Evolutionary conservation across 305 asterid genomes (phyloP).

Genomic region (Fraxinus nigra): DNA sequence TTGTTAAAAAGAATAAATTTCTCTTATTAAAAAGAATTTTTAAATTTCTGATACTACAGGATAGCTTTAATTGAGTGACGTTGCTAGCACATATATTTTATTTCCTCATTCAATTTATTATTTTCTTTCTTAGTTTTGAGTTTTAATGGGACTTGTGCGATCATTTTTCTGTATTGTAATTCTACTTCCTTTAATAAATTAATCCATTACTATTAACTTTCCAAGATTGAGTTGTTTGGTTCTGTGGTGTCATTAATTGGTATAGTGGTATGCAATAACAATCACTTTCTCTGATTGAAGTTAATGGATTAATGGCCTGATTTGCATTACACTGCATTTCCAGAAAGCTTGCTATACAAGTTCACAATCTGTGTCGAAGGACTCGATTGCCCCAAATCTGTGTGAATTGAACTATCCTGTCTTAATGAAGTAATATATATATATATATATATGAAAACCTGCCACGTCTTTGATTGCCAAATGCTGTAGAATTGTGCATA

Average conservation of each 20-base stretch:
- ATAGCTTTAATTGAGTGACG: constrained; percentile 4
- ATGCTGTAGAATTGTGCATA: not conserved
- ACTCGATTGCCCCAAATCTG: constrained; percentile 67
- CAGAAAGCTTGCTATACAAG: constrained; percentile 89
- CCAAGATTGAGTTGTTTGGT: not conserved
- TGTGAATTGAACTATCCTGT: constrained; percentile 50
- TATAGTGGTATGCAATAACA: constrained; percentile 2
- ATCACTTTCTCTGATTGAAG: not conserved
- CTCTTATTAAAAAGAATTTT: not conserved
- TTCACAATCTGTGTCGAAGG: constrained; percentile 65
- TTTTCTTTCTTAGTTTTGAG: not conserved
- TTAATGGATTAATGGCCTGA: constrained; percentile 7
- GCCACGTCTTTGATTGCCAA: not conserved
- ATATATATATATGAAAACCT: not conserved
- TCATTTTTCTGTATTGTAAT: constrained; percentile 2
- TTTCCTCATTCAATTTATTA: not conserved
- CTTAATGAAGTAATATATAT: not conserved
- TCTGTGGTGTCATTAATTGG: constrained; percentile 8
- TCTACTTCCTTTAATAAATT: not conserved
- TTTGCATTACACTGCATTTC: constrained; percentile 34
- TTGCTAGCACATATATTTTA: not conserved
- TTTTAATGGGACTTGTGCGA: not conserved
- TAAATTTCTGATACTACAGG: not conserved
- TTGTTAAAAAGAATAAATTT: too few species aligned
- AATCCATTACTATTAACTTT: not conserved